phyloP scores from a whole-genome alignment of 768 basidiomycete species.

The Tubosaeta sp. region DNA sequence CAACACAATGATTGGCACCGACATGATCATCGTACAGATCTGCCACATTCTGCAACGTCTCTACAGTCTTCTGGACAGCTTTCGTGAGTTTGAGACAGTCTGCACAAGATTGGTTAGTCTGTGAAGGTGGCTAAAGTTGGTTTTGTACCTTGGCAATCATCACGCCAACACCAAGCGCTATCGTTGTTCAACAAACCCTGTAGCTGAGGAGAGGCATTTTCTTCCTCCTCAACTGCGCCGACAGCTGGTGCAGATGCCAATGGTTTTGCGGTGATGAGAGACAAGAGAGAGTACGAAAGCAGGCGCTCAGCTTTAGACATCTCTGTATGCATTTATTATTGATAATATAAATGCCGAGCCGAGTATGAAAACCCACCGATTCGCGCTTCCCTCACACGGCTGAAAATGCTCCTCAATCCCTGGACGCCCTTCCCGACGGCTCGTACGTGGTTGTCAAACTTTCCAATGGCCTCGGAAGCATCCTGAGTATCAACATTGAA shows the following conservation, averaged over 20 bases:
- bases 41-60: conserved; percentile 68
- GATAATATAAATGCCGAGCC: not conserved
- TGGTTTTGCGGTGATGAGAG: conserved; percentile 69
- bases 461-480: conserved; percentile 50
- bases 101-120: conserved; percentile 20
- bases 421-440: conserved; percentile 70
- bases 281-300: conserved; percentile 68
- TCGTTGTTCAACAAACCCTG: conserved; percentile 63
- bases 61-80: conserved; percentile 70
- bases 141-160: conserved; percentile 59
- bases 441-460: conserved; percentile 62
- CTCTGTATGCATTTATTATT: conserved; percentile 38
- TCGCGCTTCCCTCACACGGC: conserved; percentile 58
- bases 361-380: conserved; percentile 44
- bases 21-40: conserved; percentile 80
- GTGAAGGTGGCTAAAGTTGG: not conserved
- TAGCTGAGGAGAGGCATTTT: conserved; percentile 33
- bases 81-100: conserved; percentile 79
- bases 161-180: conserved; percentile 87
- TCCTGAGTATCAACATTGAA: conserved; percentile 81
- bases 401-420: conserved; percentile 58
- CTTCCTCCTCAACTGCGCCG: conserved; percentile 48
- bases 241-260: conserved; percentile 45
- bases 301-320: conserved; percentile 75
- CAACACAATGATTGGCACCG: conserved; percentile 24